Evolutionary conservation across 2,329 filamentous ascomycete genomes (phyloP).

Genomic region (Stemphylium lycopersici): DNA sequence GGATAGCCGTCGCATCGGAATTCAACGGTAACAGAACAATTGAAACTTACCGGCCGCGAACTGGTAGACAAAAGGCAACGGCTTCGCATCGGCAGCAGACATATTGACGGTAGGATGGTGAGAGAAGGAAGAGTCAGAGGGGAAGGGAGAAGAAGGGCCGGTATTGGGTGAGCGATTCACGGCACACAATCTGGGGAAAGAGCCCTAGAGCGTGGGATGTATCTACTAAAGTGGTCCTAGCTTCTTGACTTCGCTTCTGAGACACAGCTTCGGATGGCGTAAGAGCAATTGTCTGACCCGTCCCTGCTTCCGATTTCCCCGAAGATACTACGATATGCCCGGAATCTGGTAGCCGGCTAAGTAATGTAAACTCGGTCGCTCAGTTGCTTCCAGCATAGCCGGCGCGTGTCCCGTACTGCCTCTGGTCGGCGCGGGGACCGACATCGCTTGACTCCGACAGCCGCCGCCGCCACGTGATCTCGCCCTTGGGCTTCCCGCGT

Average conservation of each 20-base stretch:
- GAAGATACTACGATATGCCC: background rate
- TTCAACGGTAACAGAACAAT: constrained; percentile 33
- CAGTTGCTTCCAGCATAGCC: constrained; percentile 1
- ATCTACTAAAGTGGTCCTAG: constrained; percentile 25
- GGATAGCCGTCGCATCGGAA: constrained; percentile 21
- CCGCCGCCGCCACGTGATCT: constrained; percentile 17
- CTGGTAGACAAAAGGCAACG: constrained; percentile 91
- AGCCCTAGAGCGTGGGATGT: constrained; percentile 35
- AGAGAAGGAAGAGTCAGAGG: constrained; percentile 7
- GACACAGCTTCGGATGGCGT: constrained; percentile 18
- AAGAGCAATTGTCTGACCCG: constrained; percentile 19
- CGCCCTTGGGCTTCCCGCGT: constrained; percentile 2
- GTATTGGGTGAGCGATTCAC: constrained; percentile 16
- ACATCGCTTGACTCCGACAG: constrained; percentile 6
- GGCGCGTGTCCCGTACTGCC: constrained; percentile 4
- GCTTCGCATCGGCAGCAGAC: constrained; percentile 64
- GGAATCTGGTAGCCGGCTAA: background rate
- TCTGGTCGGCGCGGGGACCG: background rate
- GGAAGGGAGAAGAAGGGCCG: constrained; percentile 23
- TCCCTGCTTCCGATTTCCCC: background rate
- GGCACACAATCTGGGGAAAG: constrained; percentile 39
- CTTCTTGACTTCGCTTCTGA: constrained; percentile 21
- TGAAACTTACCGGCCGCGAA: constrained; percentile 79
- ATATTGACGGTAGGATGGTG: constrained; percentile 41
- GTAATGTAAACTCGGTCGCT: constrained; percentile 8